Evolutionary conservation across 2,329 filamentous ascomycete species (phyloP), one percentile per base, ranked within the genome.

Genomic region (Fusarium zealandicum): DNA sequence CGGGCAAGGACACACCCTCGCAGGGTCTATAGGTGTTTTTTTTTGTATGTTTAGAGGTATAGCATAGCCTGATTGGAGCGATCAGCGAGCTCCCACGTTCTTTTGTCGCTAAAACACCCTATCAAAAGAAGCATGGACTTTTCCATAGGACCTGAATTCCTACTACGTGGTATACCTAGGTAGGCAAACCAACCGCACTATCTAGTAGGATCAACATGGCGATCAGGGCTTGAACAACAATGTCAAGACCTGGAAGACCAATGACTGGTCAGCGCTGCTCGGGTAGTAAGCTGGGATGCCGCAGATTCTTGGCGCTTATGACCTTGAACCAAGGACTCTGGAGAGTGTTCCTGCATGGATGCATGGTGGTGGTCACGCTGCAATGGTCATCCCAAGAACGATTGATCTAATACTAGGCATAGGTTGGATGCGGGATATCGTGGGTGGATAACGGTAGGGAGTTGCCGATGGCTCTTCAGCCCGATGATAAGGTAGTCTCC

Each of bases 81-180:
- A 54, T 52, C 38, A 65, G 59, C 57, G 53, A 63, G 52, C 62
- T 56, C 57, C 49, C 49, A 54, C 59, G 57, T 67, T 67, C 65
- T 63, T 68, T 68, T 64, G 66, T 58, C 38, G 32, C 51, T 55
- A 52, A 49, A 30, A 36, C 20, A 49, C 30, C 32, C 28, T 43
- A 51, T 39, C 27, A 54, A 37, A 40, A 27, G 12, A n/a, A n/a
- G 3, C 13, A 13, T 31, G 28, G 12, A 7, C 12, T 4, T 13
- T 31, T n/a, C 7, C 27, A 8, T 8, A 30, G 25, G 36, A 33
- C 36, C 37, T 27, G 20, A 16, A 18, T 12, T n/a, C n/a, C n/a
- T n/a, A n/a, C n/a, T n/a, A n/a, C n/a, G n/a, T n/a, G n/a, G n/a
- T n/a, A n/a, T n/a, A n/a, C n/a, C n/a, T n/a, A n/a, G n/a, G n/a